These are phyloP conservation scores for Zasmidium angulare DNA, from an alignment of 2,329 filamentous ascomycete genomes.

Conservation along the genomic window DNA sequence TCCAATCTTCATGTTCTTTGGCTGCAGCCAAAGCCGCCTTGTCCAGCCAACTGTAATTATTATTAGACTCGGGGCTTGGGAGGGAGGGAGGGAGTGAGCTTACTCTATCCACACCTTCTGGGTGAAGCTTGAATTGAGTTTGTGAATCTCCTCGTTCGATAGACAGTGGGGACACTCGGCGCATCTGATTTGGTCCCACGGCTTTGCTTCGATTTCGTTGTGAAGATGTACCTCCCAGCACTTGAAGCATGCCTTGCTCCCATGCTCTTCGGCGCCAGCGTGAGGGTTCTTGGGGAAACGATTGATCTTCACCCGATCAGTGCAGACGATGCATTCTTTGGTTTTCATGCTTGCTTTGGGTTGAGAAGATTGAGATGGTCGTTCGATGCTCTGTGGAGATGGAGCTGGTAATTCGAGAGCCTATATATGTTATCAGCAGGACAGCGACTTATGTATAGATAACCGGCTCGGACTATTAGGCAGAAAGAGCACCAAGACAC, in stretches of 20 bases:
- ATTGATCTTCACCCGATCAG: constrained; percentile 4
- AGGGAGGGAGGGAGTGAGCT: too few relatives aligned
- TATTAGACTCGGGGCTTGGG: neutral
- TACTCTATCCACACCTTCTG: neutral
- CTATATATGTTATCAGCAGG: too few relatives aligned
- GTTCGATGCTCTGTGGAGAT: too few relatives aligned
- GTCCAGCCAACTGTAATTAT: constrained; percentile 5
- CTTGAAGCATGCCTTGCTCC: constrained; percentile 12
- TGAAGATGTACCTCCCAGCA: constrained; percentile 19
- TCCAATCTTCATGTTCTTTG: constrained; percentile 6
- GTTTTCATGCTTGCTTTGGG: neutral
- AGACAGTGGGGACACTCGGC: constrained; percentile 19
- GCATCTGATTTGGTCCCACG: constrained; percentile 13
- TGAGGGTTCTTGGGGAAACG: constrained; percentile 12
- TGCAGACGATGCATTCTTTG: constrained; percentile 20
- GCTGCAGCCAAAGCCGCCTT: constrained; percentile 4
- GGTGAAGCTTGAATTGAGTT: constrained; percentile 10
- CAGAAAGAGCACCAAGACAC: too few relatives aligned
- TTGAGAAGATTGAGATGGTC: too few relatives aligned
- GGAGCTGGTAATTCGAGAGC: too few relatives aligned
- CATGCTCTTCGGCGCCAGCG: constrained; percentile 1
- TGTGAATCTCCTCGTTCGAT: constrained; percentile 12
- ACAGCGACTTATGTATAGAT: too few relatives aligned
- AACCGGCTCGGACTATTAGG: too few relatives aligned
- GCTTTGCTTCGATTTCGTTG: constrained; percentile 12